Conservation (phyloP, 164 flowering plant genomes). For the Umbilicus rupestris region DNA sequence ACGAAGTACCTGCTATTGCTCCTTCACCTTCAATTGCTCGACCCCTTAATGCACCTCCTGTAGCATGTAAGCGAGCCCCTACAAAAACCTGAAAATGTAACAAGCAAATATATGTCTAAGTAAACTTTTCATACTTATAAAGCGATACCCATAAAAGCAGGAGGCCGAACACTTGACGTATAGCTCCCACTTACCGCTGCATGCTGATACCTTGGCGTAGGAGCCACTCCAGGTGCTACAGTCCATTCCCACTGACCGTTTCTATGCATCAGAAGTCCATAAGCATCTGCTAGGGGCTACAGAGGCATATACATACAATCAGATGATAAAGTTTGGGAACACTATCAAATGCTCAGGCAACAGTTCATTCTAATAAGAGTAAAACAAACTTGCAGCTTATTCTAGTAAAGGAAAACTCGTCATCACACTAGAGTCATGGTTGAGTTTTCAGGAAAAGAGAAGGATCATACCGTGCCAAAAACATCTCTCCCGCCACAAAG, state of each 20-base stretch:
- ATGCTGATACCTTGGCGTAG: constrained; percentile 94
- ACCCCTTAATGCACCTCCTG: constrained; percentile 83
- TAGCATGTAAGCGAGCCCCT: constrained; percentile 90
- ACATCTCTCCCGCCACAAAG: constrained; percentile 97
- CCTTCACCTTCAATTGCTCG: constrained; percentile 83
- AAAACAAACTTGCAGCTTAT: too few relatives aligned
- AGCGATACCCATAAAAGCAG: background rate
- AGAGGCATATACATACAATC: constrained; percentile 13
- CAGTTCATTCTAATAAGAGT: background rate
- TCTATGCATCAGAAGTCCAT: constrained; percentile 95
- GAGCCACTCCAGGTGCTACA: constrained; percentile 96
- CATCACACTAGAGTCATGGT: background rate
- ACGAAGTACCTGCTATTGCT: constrained; percentile 64
- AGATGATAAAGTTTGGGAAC: background rate
- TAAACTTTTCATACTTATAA: background rate
- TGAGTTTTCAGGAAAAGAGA: background rate
- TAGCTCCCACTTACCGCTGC: constrained; percentile 67
- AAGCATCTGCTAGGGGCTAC: constrained; percentile 95
- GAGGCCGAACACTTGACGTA: background rate
- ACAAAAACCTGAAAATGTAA: constrained; percentile 69
- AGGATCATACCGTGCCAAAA: constrained; percentile 53
- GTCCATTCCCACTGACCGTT: constrained; percentile 99
- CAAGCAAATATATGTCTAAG: background rate
- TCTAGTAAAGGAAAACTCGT: background rate
- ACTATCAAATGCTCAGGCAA: background rate